These are phyloP conservation scores for Cordyceps militaris DNA, from an alignment of 2,329 filamentous ascomycete genomes.

Conservation along the genomic window DNA sequence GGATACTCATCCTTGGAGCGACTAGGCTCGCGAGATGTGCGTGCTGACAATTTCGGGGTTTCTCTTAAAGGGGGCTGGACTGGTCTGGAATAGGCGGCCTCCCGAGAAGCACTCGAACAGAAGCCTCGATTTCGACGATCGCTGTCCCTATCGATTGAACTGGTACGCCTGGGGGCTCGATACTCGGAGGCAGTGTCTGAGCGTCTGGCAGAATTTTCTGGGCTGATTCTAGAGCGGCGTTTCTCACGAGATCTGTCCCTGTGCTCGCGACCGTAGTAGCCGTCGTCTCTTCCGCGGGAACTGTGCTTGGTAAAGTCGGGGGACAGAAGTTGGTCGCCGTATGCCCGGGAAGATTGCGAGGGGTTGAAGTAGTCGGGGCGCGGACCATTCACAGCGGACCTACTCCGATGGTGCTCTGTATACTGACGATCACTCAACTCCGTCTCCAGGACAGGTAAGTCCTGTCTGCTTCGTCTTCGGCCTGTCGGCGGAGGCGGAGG, in stretches of 20 bases:
- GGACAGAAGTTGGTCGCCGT: constrained; percentile 31
- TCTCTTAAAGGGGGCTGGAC: background rate
- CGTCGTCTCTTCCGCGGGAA: constrained; percentile 35
- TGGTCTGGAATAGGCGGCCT: background rate
- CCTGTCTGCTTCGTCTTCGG: constrained; percentile 28
- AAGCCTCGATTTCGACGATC: constrained; percentile 23
- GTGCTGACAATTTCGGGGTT: constrained; percentile 15
- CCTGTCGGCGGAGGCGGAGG: constrained; percentile 13
- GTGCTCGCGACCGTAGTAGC: constrained; percentile 25
- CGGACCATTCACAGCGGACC: constrained; percentile 28
- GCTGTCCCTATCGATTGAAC: constrained; percentile 27
- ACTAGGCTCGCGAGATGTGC: constrained; percentile 25
- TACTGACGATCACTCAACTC: constrained; percentile 24
- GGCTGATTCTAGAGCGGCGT: background rate
- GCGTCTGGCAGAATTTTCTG: constrained; percentile 4
- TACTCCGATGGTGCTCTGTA: constrained; percentile 28
- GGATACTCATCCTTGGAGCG: constrained; percentile 34
- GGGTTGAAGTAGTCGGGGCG: constrained; percentile 26
- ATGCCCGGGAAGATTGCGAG: constrained; percentile 21
- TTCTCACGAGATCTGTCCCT: constrained; percentile 10
- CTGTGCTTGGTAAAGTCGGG: constrained; percentile 37
- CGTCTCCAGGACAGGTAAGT: constrained; percentile 41
- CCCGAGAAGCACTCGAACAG: constrained; percentile 18
- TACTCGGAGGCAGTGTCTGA: constrained; percentile 22
- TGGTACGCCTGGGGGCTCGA: constrained; percentile 21